Conservation (phyloP, 768 basidiomycete species). For the Lactarius tabidus region DNA sequence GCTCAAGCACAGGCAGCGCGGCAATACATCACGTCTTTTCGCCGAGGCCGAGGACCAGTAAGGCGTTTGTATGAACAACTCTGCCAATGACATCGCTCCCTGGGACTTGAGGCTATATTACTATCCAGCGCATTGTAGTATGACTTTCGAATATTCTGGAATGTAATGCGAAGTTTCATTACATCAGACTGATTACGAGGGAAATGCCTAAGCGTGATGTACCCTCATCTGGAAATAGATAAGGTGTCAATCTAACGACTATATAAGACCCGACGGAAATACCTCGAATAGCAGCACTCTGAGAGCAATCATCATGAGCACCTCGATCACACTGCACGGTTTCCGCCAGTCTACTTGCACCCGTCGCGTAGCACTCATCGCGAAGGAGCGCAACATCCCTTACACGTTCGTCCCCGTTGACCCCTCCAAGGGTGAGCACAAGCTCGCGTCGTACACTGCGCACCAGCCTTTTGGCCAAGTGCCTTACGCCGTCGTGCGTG, state of each 20-base stretch:
- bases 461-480: conserved; percentile 23
- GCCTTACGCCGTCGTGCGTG: conserved; percentile 13
- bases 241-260: not conserved
- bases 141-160: not conserved
- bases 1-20: no score
- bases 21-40: not conserved
- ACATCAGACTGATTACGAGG: not conserved
- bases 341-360: not conserved
- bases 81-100: not conserved
- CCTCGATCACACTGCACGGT: conserved; percentile 3
- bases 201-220: no score
- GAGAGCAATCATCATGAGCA: not conserved
- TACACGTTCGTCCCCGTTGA: not conserved
- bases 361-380: conserved; percentile 14
- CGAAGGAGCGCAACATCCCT: conserved; percentile 12
- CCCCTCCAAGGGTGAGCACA: not conserved
- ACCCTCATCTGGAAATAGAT: not conserved
- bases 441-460: not conserved
- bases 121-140: not conserved
- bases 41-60: not conserved
- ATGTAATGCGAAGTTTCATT: not conserved
- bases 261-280: not conserved
- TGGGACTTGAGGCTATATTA: not conserved
- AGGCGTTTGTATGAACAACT: not conserved
- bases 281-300: not conserved